A percentile compares a stretch with the other conserved stretches of the same genome.
Evolutionary conservation across 2,329 filamentous ascomycete genomes (phyloP).

Genomic region (Botrytis pseudocinerea): DNA sequence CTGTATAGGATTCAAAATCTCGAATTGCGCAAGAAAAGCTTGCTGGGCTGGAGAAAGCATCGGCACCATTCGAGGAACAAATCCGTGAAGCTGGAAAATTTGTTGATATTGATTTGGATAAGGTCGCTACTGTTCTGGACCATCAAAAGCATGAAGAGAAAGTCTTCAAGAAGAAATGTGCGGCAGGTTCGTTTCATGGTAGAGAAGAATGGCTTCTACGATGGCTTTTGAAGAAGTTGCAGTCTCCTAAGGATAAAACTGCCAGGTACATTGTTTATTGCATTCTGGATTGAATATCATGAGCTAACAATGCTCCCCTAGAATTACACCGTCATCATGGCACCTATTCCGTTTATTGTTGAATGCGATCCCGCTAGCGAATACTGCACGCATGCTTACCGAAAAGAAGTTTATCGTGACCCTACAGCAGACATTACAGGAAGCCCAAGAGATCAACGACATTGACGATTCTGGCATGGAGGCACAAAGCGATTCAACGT

Average conservation of each 20-base stretch:
- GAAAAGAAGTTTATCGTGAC: conserved; percentile 68
- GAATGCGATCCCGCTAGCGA: conserved; percentile 65
- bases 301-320: conserved; percentile 19
- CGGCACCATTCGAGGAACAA: conserved; percentile 41
- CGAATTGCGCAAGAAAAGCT: conserved; percentile 40
- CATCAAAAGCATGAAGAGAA: conserved; percentile 2
- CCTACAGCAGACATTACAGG: conserved; percentile 64
- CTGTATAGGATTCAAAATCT: conserved; percentile 36
- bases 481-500: conserved; percentile 7
- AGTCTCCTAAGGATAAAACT: conserved; percentile 43
- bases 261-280: conserved; percentile 33
- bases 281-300: background rate
- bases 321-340: conserved; percentile 49
- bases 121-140: conserved; percentile 25
- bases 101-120: conserved; percentile 36
- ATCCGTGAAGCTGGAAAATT: conserved; percentile 41
- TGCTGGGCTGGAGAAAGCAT: conserved; percentile 39
- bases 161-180: conserved; percentile 15
- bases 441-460: conserved; percentile 45
- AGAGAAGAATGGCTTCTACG: conserved; percentile 66
- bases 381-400: conserved; percentile 68
- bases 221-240: conserved; percentile 64
- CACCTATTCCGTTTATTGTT: conserved; percentile 61
- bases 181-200: conserved; percentile 34
- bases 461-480: conserved; percentile 33